Evolutionary conservation across 257 asterid genomes (phyloP).

Genomic region (Plantago elongata): DNA sequence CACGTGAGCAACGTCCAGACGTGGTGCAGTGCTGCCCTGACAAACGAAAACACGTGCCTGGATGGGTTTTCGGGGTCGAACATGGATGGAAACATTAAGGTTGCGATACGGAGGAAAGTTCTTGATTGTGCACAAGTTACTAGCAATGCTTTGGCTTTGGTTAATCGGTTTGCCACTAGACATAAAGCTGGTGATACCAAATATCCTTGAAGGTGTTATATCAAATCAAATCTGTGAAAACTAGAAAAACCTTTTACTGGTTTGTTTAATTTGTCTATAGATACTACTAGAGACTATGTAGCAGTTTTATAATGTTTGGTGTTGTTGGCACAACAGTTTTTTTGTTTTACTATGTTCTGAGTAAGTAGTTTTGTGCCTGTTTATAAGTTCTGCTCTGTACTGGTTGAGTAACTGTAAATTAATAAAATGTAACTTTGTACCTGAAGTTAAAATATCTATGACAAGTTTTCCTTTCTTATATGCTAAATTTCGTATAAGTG

Average conservation of each 20-base stretch:
- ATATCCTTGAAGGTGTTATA: neutral
- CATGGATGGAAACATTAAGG: slow-evolving; percentile 38
- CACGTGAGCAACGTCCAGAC: slow-evolving; percentile 65
- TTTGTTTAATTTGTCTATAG: neutral
- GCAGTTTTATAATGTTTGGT: neutral
- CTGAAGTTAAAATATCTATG: too few species aligned
- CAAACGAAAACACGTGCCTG: slow-evolving; percentile 43
- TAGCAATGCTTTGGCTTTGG: slow-evolving; percentile 53
- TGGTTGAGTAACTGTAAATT: neutral
- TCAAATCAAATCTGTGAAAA: neutral
- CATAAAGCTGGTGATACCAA: neutral
- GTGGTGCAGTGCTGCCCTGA: slow-evolving; percentile 64
- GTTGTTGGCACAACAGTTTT: neutral
- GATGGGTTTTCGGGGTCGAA: slow-evolving; percentile 34
- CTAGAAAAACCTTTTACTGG: too few species aligned
- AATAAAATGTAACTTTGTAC: neutral
- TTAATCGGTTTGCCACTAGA: slow-evolving; percentile 43
- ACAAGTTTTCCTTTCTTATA: too few species aligned
- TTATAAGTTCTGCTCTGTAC: neutral
- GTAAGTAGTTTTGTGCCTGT: too few species aligned
- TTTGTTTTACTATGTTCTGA: neutral
- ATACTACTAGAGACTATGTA: neutral
- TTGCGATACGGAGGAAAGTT: slow-evolving; percentile 30
- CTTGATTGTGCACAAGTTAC: slow-evolving; percentile 42
- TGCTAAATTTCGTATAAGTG: too few species aligned